A percentile compares a stretch with the other conserved stretches of the same genome.
Evolutionary conservation across 2,329 filamentous ascomycete species (phyloP).

Genomic region (Conoideocrella luteorostrata): DNA sequence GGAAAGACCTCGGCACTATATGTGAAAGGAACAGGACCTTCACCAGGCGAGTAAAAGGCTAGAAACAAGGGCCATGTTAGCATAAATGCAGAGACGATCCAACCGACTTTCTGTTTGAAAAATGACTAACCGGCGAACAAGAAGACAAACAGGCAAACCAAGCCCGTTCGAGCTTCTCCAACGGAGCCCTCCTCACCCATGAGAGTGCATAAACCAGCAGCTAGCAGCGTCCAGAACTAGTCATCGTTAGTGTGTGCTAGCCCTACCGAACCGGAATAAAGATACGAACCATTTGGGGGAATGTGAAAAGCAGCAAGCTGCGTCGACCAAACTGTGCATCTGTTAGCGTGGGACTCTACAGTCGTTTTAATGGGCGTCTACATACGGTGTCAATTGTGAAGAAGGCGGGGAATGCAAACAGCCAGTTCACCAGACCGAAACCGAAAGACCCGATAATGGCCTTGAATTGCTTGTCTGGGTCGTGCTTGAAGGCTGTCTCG

Average conservation of each 20-base stretch:
- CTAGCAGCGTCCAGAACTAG: constrained; percentile 44
- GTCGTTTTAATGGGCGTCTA: neutral
- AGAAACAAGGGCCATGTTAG: neutral
- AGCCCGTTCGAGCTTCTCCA: constrained; percentile 38
- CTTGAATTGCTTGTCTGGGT: constrained; percentile 29
- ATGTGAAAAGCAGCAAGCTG: constrained; percentile 56
- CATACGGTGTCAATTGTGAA: constrained; percentile 56
- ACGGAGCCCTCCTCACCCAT: constrained; percentile 21
- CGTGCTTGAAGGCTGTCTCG: constrained; percentile 46
- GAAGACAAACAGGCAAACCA: constrained; percentile 58
- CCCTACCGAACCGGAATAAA: neutral
- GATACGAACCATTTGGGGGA: constrained; percentile 55
- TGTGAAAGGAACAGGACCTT: constrained; percentile 56
- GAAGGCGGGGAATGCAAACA: constrained; percentile 61
- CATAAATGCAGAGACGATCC: too few species aligned
- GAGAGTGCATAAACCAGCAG: constrained; percentile 32
- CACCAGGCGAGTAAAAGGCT: constrained; percentile 58
- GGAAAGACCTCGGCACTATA: constrained; percentile 61
- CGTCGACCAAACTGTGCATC: constrained; percentile 48
- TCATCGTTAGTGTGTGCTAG: neutral
- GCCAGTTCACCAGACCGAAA: constrained; percentile 52
- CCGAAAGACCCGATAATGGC: constrained; percentile 45
- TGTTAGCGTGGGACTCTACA: constrained; percentile 8
- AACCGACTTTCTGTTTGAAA: neutral
- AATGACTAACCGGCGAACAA: constrained; percentile 45